Percentiles rank a stretch among this genome's conserved stretches.
Conservation (phyloP, 495 filamentous ascomycete species). For the Hyaloscypha variabilis region DNA sequence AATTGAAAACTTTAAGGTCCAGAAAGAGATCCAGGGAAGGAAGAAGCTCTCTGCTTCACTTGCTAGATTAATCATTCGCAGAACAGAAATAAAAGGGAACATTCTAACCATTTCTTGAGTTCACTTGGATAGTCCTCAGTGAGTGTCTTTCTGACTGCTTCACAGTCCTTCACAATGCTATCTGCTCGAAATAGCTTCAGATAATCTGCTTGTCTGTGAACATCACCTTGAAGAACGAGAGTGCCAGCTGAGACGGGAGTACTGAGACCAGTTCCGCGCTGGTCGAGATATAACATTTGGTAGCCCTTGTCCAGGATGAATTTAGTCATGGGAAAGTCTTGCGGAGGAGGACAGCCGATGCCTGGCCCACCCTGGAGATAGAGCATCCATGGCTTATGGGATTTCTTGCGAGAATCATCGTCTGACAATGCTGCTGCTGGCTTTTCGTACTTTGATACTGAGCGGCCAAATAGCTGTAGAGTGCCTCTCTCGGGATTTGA, state of each 20-base stretch:
- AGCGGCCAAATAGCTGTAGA: constrained; percentile 76
- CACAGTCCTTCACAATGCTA: constrained; percentile 84
- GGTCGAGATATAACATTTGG: constrained; percentile 82
- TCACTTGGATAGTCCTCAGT: constrained; percentile 69
- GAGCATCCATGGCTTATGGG: constrained; percentile 54
- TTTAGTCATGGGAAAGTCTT: constrained; percentile 66
- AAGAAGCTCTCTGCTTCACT: too few species aligned
- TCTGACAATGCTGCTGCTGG: constrained; percentile 50
- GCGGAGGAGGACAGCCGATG: constrained; percentile 71
- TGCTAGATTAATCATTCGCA: too few species aligned
- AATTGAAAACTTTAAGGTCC: not conserved
- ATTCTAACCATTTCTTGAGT: constrained; percentile 68
- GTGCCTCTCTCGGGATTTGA: constrained; percentile 59
- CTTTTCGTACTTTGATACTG: constrained; percentile 62
- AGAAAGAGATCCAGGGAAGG: not conserved
- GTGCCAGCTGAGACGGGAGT: constrained; percentile 73
- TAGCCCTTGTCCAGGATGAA: constrained; percentile 80
- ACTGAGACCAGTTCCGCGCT: constrained; percentile 86
- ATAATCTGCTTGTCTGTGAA: constrained; percentile 71
- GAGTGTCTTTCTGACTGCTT: constrained; percentile 77
- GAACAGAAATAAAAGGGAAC: too few species aligned
- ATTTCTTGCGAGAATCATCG: constrained; percentile 43
- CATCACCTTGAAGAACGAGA: constrained; percentile 64
- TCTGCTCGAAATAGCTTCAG: constrained; percentile 88
- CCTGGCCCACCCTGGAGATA: constrained; percentile 81